Base-by-base conservation (phyloP, 2,329 filamentous ascomycete species). In the Ophiostoma sp. region DNA sequence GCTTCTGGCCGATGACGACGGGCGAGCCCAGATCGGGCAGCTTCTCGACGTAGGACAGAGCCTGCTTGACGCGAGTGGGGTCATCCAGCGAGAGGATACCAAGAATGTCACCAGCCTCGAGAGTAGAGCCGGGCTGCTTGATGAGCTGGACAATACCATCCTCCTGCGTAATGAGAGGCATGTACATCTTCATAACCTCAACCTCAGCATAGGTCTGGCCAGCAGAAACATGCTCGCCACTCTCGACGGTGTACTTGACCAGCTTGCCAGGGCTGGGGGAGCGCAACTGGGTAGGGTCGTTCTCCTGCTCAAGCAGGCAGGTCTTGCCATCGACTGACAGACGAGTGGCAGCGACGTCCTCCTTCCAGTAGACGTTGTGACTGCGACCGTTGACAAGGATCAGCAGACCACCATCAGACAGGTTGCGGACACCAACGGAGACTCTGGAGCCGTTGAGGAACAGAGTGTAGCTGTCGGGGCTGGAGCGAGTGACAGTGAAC, bases 161-260 rank as follows among this genome's bases (percentile, higher is more conserved):
- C 80, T 99, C 95, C 78, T 94, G 90, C 2, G 95, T 92, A 72
- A 99, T 87, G 70, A 99, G 86, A 77, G 95, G 95, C 95, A 99
- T 99, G 86, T 98, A 98, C 95, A 99, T 99, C 87, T 99, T 99
- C 95, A 99, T 99, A 81, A 99, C 95, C 82, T 99, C 95, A 57
- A 99, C 94, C 80, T 99, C 95, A 70, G 95, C 95, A 77, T 93
- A 99, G 44, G 94, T 85, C 80, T 98, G 92, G 71, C 94, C 94
- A 76, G 96, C 93, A 80, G 88, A 90, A 80, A 99, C 89, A 79
- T 99, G 95, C 75, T 93, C 87, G 72, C 95, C 95, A 77, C 96
- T 98, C 80, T 97, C 95, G 1, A 99, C 92, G 1, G 93, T 91
- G 81, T 95, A 99, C 83, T 97, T 97, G 83, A 99, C 94, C 48